A percentile compares a stretch with the other conserved stretches of the same genome.
Conservation (phyloP, 257 asterid genomes). For the Fraxinus anomala region DNA sequence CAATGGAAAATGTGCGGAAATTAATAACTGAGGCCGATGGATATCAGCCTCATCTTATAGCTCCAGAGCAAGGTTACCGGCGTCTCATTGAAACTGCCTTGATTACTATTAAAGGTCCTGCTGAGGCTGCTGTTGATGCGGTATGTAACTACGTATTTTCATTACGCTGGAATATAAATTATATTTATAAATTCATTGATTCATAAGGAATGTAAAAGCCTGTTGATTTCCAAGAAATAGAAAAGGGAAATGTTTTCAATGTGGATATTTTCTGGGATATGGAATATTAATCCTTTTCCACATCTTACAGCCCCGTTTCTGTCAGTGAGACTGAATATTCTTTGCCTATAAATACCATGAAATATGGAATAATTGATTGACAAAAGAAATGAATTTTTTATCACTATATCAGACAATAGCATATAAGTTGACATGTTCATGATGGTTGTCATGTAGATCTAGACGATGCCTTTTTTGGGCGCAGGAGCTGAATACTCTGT, state of each 20-base stretch:
- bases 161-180: not conserved
- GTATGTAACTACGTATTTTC: conserved; percentile 35
- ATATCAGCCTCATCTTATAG: conserved; percentile 80
- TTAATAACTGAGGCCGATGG: conserved; percentile 79
- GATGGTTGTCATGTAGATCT: not conserved
- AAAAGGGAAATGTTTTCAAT: not conserved
- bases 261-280: not conserved
- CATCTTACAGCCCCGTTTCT: not conserved
- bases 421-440: not conserved
- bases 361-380: not conserved
- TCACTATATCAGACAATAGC: not conserved
- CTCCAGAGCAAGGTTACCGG: conserved; percentile 81
- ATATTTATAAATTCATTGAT: not conserved
- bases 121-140: conserved; percentile 78
- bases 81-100: conserved; percentile 74
- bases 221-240: not conserved
- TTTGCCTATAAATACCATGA: not conserved
- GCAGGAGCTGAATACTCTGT: not conserved
- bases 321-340: not conserved
- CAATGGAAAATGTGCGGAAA: conserved; percentile 72
- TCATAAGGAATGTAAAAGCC: not conserved
- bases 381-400: not conserved
- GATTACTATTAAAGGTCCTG: conserved; percentile 70
- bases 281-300: not conserved
- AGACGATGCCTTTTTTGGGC: not conserved